Evolutionary conservation across 78 protist species (phyloP).

Genomic region (Dictyostelium capitatum): DNA sequence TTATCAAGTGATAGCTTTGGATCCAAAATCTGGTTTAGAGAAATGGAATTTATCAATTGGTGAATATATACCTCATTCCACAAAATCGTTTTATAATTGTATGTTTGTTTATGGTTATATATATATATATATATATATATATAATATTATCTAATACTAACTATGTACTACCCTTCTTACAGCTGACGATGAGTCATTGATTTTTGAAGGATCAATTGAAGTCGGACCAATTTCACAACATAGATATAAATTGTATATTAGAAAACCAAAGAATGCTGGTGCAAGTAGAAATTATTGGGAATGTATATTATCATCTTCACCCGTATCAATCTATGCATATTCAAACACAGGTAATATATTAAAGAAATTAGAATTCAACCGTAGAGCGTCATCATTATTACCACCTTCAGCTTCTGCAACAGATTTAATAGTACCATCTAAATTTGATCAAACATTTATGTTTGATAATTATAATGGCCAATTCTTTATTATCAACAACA

Average conservation of each 20-base stretch:
- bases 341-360: not conserved
- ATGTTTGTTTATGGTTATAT: not conserved
- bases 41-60: slow-evolving; percentile 66
- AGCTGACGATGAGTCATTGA: not conserved
- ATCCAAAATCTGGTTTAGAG: slow-evolving; percentile 43
- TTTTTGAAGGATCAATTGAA: slow-evolving; percentile 38
- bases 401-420: not conserved
- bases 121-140: not conserved
- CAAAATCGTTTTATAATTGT: slow-evolving; percentile 11
- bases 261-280: not conserved
- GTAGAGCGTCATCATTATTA: slow-evolving; percentile 1
- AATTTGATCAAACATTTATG: slow-evolving; percentile 31
- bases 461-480: slow-evolving; percentile 66
- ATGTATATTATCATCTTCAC: slow-evolving; percentile 20
- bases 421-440: slow-evolving; percentile 36
- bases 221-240: slow-evolving; percentile 12
- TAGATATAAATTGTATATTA: slow-evolving; percentile 31
- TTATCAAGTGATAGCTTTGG: slow-evolving; percentile 49
- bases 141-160: not conserved
- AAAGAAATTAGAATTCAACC: slow-evolving; percentile 17
- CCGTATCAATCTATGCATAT: slow-evolving; percentile 47
- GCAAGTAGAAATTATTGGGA: slow-evolving; percentile 26
- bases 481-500: slow-evolving; percentile 11
- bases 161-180: not conserved
- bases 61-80: slow-evolving; percentile 55